These are phyloP conservation scores for Kodamaea ohmeri DNA, from an alignment of 1,139 yeast species.

Conservation along the genomic window DNA sequence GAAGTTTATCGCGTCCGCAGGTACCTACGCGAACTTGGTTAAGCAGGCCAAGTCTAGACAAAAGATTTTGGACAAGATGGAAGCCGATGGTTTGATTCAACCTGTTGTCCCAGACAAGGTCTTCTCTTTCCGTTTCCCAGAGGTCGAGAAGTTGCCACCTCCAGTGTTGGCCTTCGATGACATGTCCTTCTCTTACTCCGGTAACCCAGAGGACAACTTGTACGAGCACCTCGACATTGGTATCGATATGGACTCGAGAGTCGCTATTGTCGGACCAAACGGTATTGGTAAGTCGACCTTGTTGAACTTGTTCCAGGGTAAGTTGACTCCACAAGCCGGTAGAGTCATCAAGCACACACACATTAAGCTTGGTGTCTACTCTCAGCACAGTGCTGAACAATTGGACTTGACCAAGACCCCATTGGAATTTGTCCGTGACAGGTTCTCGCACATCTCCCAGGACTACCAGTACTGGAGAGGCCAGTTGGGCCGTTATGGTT, in stretches of 20 bases:
- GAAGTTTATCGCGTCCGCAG: slow-evolving; percentile 98
- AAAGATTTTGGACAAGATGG: slow-evolving; percentile 99
- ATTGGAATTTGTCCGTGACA: slow-evolving; percentile 93
- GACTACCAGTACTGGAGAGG: slow-evolving; percentile 99
- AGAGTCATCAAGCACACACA: slow-evolving; percentile 97
- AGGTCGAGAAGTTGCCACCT: slow-evolving; percentile 96
- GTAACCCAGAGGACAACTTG: slow-evolving; percentile 80
- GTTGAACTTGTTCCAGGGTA: slow-evolving; percentile 95
- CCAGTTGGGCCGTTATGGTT: slow-evolving; percentile 96
- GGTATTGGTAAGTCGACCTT: slow-evolving; percentile 99
- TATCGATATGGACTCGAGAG: slow-evolving; percentile 99
- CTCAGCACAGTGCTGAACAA: slow-evolving; percentile 98
- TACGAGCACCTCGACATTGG: slow-evolving; percentile 92
- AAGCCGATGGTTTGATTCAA: slow-evolving; percentile 96
- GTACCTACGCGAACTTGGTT: slow-evolving; percentile 98
- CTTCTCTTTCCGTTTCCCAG: slow-evolving; percentile 91
- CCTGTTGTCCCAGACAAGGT: slow-evolving; percentile 92
- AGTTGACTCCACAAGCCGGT: slow-evolving; percentile 82
- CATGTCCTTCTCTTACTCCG: slow-evolving; percentile 89
- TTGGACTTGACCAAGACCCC: slow-evolving; percentile 93
- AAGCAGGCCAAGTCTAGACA: slow-evolving; percentile 99
- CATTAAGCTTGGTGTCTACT: slow-evolving; percentile 96
- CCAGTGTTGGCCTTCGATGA: slow-evolving; percentile 97
- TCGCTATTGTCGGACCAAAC: slow-evolving; percentile 97
- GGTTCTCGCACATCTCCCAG: slow-evolving; percentile 84